Conservation (phyloP, 208 protist species). For the Wallacemonas sp. region DNA sequence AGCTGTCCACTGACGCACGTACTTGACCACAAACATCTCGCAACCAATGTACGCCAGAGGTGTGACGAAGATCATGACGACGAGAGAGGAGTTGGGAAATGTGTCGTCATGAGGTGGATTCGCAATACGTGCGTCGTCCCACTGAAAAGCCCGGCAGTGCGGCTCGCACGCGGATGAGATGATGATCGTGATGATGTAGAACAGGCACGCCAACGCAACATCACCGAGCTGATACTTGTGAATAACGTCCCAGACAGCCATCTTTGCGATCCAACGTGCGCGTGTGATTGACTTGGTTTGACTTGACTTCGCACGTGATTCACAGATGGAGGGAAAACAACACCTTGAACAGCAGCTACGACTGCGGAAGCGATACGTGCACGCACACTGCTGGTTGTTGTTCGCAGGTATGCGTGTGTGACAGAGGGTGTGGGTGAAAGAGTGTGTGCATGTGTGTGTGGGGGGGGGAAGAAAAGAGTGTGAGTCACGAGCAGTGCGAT, state of each 20-base stretch:
- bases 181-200: slow-evolving; percentile 17
- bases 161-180: slow-evolving; percentile 11
- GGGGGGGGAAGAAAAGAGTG: no score
- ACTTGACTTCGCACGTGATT: neutral
- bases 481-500: no score
- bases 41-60: slow-evolving; percentile 41
- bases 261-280: no score
- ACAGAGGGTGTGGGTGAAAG: neutral
- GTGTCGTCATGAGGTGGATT: slow-evolving; percentile 45
- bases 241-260: neutral
- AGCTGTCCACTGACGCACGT: slow-evolving; percentile 32
- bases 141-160: slow-evolving; percentile 70
- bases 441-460: neutral
- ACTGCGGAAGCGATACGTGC: neutral
- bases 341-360: neutral
- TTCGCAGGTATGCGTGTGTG: neutral
- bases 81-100: slow-evolving; percentile 65
- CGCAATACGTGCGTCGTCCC: slow-evolving; percentile 65
- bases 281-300: neutral
- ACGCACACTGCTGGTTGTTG: no score
- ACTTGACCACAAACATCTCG: slow-evolving; percentile 24
- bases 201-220: slow-evolving; percentile 20
- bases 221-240: slow-evolving; percentile 46
- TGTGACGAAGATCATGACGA: slow-evolving; percentile 29
- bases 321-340: neutral